phyloP scores from a whole-genome alignment of 202 grass and related monocot species.

The Setaria italica region DNA sequence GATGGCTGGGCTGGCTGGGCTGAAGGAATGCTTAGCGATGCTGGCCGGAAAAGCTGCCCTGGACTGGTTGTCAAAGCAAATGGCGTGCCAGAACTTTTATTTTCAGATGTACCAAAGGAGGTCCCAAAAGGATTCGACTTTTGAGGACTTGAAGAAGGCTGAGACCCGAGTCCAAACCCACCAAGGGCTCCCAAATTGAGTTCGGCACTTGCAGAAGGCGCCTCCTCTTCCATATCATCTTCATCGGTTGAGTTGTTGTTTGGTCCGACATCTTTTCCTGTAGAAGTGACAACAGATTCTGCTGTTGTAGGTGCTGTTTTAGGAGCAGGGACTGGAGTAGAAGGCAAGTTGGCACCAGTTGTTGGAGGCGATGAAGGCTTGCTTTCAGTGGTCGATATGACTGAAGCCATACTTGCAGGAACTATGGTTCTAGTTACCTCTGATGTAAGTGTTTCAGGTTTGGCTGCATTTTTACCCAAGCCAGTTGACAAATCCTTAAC shows the following conservation, averaged over 20 bases:
- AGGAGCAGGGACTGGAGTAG: conserved; percentile 40
- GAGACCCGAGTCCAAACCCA: conserved; percentile 82
- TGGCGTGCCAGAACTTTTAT: conserved; percentile 55
- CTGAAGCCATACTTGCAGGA: conserved; percentile 41
- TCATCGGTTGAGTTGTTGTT: conserved; percentile 65
- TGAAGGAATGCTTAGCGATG: conserved; percentile 85
- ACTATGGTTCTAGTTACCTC: conserved; percentile 41
- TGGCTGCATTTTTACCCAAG: conserved; percentile 46
- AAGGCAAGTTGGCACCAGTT: conserved; percentile 46
- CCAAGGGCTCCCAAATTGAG: conserved; percentile 82
- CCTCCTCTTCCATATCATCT: conserved; percentile 99
- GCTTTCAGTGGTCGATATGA: conserved; percentile 43
- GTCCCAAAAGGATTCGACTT: conserved; percentile 89
- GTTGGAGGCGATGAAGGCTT: conserved; percentile 45
- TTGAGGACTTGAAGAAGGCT: conserved; percentile 60
- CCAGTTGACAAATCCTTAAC: conserved; percentile 43
- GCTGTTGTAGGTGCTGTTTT: conserved; percentile 39
- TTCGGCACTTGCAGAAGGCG: conserved; percentile 53
- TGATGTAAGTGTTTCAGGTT: conserved; percentile 53
- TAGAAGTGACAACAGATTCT: conserved; percentile 48
- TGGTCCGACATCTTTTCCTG: conserved; percentile 53
- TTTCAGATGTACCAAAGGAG: conserved; percentile 62
- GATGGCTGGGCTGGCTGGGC: conserved; percentile 67
- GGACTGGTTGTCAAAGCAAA: conserved; percentile 69
- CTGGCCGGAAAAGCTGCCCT: conserved; percentile 77